phyloP scores from a whole-genome alignment of 2,329 filamentous ascomycete genomes.

The Diaporthe sp. region DNA sequence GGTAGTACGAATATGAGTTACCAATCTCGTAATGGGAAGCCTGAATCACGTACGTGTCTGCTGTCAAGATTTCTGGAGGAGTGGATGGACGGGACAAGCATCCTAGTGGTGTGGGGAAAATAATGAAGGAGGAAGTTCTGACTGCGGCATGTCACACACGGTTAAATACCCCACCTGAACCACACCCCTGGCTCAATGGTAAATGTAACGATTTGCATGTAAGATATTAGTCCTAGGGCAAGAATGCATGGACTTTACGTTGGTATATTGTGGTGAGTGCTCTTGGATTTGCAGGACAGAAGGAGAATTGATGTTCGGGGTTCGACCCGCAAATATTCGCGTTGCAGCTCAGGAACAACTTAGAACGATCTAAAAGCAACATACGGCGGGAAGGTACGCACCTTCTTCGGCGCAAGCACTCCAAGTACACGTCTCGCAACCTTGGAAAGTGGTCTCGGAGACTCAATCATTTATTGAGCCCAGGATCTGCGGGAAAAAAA shows the following conservation, averaged over 20 bases:
- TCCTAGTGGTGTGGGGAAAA: background rate
- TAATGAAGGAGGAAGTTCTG: background rate
- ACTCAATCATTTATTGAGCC: no score
- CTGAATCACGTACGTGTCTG: background rate
- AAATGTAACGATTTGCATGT: background rate
- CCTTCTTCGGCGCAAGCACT: no score
- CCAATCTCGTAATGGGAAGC: no score
- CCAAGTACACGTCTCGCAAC: no score
- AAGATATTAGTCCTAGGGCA: background rate
- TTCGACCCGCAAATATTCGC: background rate
- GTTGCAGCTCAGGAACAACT: background rate
- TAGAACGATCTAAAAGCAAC: no score
- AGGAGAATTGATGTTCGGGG: background rate
- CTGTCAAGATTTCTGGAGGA: background rate
- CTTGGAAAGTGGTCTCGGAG: no score
- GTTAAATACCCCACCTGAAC: conserved; percentile 22
- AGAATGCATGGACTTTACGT: background rate
- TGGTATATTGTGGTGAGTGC: background rate
- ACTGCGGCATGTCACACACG: background rate
- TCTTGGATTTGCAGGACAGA: background rate
- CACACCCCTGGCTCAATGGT: background rate
- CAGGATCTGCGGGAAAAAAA: no score
- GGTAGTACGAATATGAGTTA: background rate
- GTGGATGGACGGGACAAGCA: background rate
- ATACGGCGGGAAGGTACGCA: no score